Evolutionary conservation across 768 basidiomycete species (phyloP).

Genomic region (Grammothele lineata): DNA sequence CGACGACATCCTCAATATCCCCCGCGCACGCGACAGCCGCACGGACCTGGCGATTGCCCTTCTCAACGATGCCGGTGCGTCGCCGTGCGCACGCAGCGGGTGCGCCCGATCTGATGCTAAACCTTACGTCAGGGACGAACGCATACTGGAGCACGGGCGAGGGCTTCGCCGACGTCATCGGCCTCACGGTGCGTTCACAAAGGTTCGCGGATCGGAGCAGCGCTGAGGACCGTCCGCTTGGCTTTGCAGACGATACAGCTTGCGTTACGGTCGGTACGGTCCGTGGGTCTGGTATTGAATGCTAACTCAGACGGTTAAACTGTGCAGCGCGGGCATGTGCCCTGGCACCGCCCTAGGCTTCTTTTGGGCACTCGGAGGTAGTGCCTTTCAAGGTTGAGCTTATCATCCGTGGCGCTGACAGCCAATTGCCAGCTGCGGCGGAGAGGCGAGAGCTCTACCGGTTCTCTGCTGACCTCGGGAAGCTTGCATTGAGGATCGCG

Average conservation of each 20-base stretch:
- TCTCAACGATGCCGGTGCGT: conserved; percentile 61
- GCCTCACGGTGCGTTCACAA: conserved; percentile 63
- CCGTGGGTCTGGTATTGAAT: neutral
- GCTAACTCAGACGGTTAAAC: neutral
- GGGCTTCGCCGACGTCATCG: conserved; percentile 58
- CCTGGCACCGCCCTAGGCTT: conserved; percentile 68
- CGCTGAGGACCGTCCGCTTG: neutral
- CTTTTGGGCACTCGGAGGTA: conserved; percentile 67
- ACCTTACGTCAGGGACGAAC: conserved; percentile 45
- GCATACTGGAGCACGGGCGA: conserved; percentile 65
- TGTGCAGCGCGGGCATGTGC: conserved; percentile 56
- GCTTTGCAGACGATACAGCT: conserved; percentile 53
- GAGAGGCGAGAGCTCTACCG: conserved; percentile 61
- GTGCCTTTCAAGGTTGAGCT: neutral
- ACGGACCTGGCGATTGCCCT: conserved; percentile 62
- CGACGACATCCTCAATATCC: conserved; percentile 60
- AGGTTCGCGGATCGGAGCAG: no score
- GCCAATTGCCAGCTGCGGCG: conserved; percentile 36
- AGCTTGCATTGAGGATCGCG: conserved; percentile 63
- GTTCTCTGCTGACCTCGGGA: conserved; percentile 65
- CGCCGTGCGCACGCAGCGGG: no score
- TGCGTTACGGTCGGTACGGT: conserved; percentile 44
- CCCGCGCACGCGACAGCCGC: conserved; percentile 53
- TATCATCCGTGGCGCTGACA: no score
- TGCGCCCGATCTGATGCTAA: conserved; percentile 8